Evolutionary conservation across 169 alveolate genomes (phyloP), one percentile per base, ranked within the genome.

Genomic region (Blepharisma undulans): DNA sequence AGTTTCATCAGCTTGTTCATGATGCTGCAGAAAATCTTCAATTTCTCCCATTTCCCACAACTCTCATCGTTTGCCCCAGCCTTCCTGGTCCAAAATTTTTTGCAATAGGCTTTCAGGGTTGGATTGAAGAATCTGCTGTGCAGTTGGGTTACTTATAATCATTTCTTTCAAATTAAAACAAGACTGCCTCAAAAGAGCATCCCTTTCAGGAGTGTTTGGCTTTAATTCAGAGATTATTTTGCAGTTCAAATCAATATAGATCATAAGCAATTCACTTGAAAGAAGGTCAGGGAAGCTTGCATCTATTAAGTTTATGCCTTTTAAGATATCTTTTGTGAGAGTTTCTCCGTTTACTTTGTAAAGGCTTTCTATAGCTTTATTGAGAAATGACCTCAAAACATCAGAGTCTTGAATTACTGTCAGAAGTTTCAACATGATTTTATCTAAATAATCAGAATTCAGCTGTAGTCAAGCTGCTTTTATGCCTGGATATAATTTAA

Each of bases 271-370:
- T 22, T 22, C 34, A 19, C 33, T 29, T 32, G 77, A 25, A 59
- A 82, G 60, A 10, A 82, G 61, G 22, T 33, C 78, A 32, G 89
- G 89, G 34, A 59, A 32, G 22, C 33, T 48, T 1, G 27, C 60
- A 21, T 82, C 89, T 36, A 82, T 82, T 30, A 82, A 59, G 22
- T 82, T 82, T 0, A 82, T 32, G 32, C 89, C 89, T 59, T 82
- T 82, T 21, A 82, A 33, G 10, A 82, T 22, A 32, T n/a, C 89
- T 22, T 30, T 32, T 1, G 60, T 25, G 7, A 19, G 22, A 21
- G 2, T 74, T 82, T 82, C 89, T 34, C 89, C 89, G 18, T 30
- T 30, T n/a, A 21, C 12, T n/a, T 21, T 48, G 48, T 32, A 36
- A 34, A 82, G 89, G 12, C n/a, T 25, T 25, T 59, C 29, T 10